Conservation (phyloP, 2,329 filamentous ascomycete genomes). For the Clarireedia monteithiana region DNA sequence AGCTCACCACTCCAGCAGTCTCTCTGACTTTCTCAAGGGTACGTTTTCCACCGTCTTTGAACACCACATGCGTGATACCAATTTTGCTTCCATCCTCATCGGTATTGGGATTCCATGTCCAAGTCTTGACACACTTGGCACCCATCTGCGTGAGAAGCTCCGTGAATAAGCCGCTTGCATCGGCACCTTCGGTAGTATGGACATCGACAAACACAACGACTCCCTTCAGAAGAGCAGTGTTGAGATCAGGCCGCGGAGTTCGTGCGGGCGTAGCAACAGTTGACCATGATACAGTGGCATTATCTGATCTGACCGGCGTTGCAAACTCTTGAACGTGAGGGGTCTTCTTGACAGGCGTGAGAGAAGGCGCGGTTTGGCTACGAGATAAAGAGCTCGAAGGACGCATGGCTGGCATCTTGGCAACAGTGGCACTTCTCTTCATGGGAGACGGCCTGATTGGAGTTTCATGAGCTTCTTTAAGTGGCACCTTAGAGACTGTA, state of each 20-base stretch:
- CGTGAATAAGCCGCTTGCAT: slow-evolving; percentile 74
- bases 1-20: slow-evolving; percentile 67
- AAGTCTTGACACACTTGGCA: slow-evolving; percentile 67
- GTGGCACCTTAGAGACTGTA: slow-evolving; percentile 69
- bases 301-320: slow-evolving; percentile 38
- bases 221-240: slow-evolving; percentile 52
- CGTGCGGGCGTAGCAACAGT: slow-evolving; percentile 46
- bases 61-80: slow-evolving; percentile 82
- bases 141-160: slow-evolving; percentile 76
- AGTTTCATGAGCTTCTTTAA: slow-evolving; percentile 54
- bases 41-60: slow-evolving; percentile 74
- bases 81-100: slow-evolving; percentile 41
- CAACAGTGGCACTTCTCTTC: slow-evolving; percentile 37
- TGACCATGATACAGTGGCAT: slow-evolving; percentile 41
- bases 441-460: slow-evolving; percentile 32
- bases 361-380: slow-evolving; percentile 46
- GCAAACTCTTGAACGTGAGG: slow-evolving; percentile 12
- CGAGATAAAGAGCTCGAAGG: slow-evolving; percentile 35
- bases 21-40: slow-evolving; percentile 76
- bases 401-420: slow-evolving; percentile 34
- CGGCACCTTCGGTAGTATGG: slow-evolving; percentile 70
- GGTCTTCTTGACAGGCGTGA: slow-evolving; percentile 41
- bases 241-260: slow-evolving; percentile 46
- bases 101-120: slow-evolving; percentile 55
- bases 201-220: slow-evolving; percentile 79